phyloP scores from a whole-genome alignment of 768 basidiomycete genomes.

The Tephrocybe rancida region DNA sequence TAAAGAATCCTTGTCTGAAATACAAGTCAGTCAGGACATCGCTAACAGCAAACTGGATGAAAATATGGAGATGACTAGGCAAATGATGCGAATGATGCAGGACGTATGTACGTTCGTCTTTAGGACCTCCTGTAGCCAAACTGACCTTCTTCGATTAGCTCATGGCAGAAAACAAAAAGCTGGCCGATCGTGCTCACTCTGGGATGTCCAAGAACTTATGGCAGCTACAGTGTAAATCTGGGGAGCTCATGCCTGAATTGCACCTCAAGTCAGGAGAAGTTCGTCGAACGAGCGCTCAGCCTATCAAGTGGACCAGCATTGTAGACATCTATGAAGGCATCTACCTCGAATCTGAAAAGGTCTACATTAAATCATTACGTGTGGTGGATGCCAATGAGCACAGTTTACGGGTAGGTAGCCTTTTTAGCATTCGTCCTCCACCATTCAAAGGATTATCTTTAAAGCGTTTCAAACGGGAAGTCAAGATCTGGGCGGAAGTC shows the following conservation, averaged over 20 bases:
- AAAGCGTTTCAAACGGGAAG: slow-evolving; percentile 56
- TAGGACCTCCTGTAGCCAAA: not conserved
- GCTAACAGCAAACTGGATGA: slow-evolving; percentile 29
- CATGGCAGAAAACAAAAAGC: slow-evolving; percentile 32
- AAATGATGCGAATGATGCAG: slow-evolving; percentile 55
- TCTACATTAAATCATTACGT: slow-evolving; percentile 58
- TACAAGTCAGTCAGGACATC: slow-evolving; percentile 41
- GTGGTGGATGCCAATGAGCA: slow-evolving; percentile 50
- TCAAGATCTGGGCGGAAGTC: slow-evolving; percentile 54
- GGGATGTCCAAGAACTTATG: slow-evolving; percentile 54
- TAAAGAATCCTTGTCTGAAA: slow-evolving; percentile 42
- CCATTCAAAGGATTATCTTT: slow-evolving; percentile 3
- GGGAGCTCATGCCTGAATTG: slow-evolving; percentile 49
- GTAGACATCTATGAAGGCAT: slow-evolving; percentile 60
- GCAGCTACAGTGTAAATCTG: slow-evolving; percentile 47
- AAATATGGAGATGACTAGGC: slow-evolving; percentile 31
- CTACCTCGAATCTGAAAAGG: slow-evolving; percentile 55
- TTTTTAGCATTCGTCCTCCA: no score
- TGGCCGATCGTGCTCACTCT: slow-evolving; percentile 36
- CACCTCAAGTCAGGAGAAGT: slow-evolving; percentile 58
- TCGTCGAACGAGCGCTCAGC: slow-evolving; percentile 45
- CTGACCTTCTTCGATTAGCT: slow-evolving; percentile 21
- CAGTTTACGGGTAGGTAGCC: slow-evolving; percentile 38
- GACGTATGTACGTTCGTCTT: slow-evolving; percentile 29
- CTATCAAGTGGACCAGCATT: slow-evolving; percentile 51